These are phyloP conservation scores for Drosera spatulata DNA, from an alignment of 179 eudicot species.

Conservation along the genomic window DNA sequence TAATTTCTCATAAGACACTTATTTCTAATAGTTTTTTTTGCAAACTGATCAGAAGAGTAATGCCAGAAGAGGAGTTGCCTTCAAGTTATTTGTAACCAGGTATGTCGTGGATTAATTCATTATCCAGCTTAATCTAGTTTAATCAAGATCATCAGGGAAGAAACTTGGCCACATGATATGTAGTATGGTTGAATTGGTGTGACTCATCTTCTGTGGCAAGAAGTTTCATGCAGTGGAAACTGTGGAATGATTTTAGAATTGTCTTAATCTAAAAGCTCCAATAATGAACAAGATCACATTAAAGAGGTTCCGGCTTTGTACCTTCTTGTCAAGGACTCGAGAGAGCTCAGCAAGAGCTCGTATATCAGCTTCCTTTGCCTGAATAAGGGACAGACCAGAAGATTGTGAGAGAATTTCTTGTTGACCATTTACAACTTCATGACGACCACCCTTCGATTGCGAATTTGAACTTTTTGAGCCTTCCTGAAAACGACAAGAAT, in stretches of 20 bases:
- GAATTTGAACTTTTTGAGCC: constrained; percentile 27
- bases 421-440: constrained; percentile 28
- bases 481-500: constrained; percentile 23
- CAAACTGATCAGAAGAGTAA: too few relatives aligned
- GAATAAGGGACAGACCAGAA: constrained; percentile 45
- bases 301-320: constrained; percentile 7
- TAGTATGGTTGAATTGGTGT: too few relatives aligned
- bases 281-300: constrained; percentile 1
- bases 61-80: too few relatives aligned
- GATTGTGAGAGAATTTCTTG: constrained; percentile 42
- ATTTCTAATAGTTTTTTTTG: too few relatives aligned
- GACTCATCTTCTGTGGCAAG: too few relatives aligned
- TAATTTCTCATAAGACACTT: too few relatives aligned
- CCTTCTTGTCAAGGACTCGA: constrained; percentile 93
- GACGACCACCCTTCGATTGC: constrained; percentile 27
- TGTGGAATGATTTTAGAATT: neutral
- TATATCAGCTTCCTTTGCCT: constrained; percentile 86
- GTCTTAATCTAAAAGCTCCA: constrained; percentile 1
- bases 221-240: too few relatives aligned
- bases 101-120: too few relatives aligned
- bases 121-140: too few relatives aligned
- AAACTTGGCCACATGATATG: too few relatives aligned
- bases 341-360: constrained; percentile 81
- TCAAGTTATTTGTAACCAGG: too few relatives aligned
- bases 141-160: too few relatives aligned